These are phyloP conservation scores for Daldinia bambusicola DNA, from an alignment of 495 filamentous ascomycete species.

Conservation along the genomic window DNA sequence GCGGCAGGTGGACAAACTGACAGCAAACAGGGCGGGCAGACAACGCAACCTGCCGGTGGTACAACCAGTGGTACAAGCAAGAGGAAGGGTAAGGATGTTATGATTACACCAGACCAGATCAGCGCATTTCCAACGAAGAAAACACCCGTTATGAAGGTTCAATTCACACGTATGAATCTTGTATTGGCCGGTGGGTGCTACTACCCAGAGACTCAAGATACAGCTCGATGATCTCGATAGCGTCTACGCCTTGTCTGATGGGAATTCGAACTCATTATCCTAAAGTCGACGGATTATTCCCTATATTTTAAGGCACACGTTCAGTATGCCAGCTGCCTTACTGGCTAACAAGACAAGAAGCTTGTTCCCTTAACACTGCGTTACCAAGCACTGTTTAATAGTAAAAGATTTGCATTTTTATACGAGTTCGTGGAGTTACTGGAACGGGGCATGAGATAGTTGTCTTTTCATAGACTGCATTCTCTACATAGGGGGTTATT, in stretches of 20 bases:
- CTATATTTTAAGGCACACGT: not conserved
- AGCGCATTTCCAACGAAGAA: conserved; percentile 95
- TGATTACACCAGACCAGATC: conserved; percentile 92
- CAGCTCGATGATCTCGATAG: conserved; percentile 24
- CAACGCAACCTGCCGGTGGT: conserved; percentile 51
- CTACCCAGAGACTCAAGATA: conserved; percentile 54
- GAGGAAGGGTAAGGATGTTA: conserved; percentile 89
- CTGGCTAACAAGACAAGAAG: not conserved
- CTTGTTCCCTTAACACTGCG: not conserved
- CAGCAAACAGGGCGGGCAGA: conserved; percentile 51
- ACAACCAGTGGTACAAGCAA: conserved; percentile 68
- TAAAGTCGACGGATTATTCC: not conserved
- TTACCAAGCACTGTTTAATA: not conserved
- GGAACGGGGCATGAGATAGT: not conserved
- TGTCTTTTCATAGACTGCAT: not conserved
- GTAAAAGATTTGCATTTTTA: not conserved
- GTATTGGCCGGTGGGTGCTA: conserved; percentile 89
- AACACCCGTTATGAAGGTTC: conserved; percentile 90
- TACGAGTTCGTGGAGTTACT: not conserved
- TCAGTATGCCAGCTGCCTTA: not conserved
- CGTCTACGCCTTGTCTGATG: not conserved
- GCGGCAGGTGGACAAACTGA: conserved; percentile 66
- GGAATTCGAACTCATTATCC: not conserved
- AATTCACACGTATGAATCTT: conserved; percentile 92
- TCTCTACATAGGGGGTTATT: conserved; percentile 1